These are phyloP conservation scores for Aspergillus sp. DNA, from an alignment of 2,329 filamentous ascomycete species.

Conservation along the genomic window DNA sequence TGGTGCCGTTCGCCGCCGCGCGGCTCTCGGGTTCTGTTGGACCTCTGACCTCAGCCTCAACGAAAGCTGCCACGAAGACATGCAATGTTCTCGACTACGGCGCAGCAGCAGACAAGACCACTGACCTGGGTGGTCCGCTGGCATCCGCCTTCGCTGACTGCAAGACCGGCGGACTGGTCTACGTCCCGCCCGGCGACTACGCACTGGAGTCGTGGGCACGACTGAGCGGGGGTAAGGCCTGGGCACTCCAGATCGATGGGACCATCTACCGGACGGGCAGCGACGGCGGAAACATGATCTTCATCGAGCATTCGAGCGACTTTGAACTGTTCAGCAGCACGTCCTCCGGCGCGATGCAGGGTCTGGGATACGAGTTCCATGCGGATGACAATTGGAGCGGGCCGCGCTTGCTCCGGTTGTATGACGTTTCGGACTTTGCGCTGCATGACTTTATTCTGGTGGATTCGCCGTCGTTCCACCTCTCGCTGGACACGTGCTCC, in stretches of 20 bases:
- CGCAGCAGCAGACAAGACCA: constrained; percentile 50
- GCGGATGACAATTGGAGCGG: constrained; percentile 40
- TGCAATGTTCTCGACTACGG: constrained; percentile 57
- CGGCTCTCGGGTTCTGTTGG: constrained; percentile 46
- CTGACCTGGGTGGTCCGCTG: constrained; percentile 52
- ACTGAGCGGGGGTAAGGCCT: constrained; percentile 47
- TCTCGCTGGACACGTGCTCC: constrained; percentile 50
- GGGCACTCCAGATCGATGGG: constrained; percentile 55
- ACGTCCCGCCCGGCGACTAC: constrained; percentile 52
- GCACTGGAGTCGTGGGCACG: constrained; percentile 52
- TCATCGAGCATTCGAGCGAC: constrained; percentile 49
- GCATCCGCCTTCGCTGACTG: constrained; percentile 51
- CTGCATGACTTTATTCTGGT: constrained; percentile 52
- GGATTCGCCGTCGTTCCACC: constrained; percentile 52
- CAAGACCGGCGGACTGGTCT: constrained; percentile 50
- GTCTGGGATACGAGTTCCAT: constrained; percentile 52
- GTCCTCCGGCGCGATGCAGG: constrained; percentile 53
- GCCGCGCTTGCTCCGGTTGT: constrained; percentile 47
- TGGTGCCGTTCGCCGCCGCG: constrained; percentile 28
- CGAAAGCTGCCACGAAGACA: constrained; percentile 49
- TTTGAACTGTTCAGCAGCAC: constrained; percentile 56
- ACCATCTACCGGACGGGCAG: constrained; percentile 53
- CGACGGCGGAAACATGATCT: constrained; percentile 54
- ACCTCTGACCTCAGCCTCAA: constrained; percentile 41
- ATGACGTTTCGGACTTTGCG: constrained; percentile 47